phyloP scores from a whole-genome alignment of 495 filamentous ascomycete species.

The Penicillium manginii region DNA sequence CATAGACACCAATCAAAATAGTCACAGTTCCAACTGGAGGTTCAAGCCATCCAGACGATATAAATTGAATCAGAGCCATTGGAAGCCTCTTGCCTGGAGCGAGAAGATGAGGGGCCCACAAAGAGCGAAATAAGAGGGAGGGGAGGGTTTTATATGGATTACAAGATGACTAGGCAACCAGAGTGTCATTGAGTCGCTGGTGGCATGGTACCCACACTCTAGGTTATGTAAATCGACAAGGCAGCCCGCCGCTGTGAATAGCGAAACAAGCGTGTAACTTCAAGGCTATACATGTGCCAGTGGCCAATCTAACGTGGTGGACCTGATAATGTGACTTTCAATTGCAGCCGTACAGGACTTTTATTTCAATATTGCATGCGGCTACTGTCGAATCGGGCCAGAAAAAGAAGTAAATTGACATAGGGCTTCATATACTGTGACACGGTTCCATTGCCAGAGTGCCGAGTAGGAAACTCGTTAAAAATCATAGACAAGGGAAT shows the following conservation, averaged over 20 bases:
- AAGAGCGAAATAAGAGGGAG: not conserved
- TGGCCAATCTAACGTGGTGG: not conserved
- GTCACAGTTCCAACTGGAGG: not conserved
- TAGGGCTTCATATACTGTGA: conserved; percentile 1
- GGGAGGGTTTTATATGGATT: not conserved
- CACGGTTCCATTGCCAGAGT: not conserved
- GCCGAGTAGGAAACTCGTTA: conserved; percentile 1
- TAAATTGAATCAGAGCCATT: not conserved
- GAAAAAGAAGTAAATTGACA: not conserved
- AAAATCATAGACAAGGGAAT: not conserved
- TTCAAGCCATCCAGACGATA: not conserved
- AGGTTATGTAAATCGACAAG: not conserved
- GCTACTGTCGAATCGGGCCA: not conserved
- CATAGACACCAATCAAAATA: conserved; percentile 2
- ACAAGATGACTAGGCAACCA: not conserved
- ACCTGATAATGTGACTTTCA: conserved; percentile 9
- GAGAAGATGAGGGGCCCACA: not conserved
- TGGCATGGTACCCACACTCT: not conserved
- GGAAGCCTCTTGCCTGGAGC: not conserved
- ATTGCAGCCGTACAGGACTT: conserved; percentile 9
- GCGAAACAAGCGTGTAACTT: not conserved
- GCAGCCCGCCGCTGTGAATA: not conserved
- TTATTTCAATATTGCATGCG: conserved; percentile 10
- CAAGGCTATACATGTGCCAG: not conserved
- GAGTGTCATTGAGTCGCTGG: not conserved